These are phyloP conservation scores for Ascochyta fabae DNA, from an alignment of 2,329 filamentous ascomycete genomes.

Conservation along the genomic window DNA sequence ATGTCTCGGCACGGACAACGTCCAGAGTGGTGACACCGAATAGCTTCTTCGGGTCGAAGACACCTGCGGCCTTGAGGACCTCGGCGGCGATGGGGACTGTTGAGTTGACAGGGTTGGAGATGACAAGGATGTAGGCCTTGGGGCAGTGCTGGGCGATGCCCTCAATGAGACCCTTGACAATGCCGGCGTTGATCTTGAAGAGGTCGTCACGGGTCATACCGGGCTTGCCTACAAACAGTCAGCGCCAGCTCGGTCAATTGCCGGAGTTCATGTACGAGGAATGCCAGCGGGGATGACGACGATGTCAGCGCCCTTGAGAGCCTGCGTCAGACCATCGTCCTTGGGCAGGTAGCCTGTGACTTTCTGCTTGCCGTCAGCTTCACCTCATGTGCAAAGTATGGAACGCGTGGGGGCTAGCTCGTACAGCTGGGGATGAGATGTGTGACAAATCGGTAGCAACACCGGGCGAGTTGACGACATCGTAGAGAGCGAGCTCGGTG, in stretches of 20 bases:
- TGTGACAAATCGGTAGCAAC: conserved; percentile 96
- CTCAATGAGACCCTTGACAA: conserved; percentile 92
- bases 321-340: conserved; percentile 81
- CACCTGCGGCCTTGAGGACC: conserved; percentile 89
- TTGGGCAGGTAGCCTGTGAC: conserved; percentile 86
- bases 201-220: conserved; percentile 99
- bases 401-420: conserved; percentile 41
- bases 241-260: conserved; percentile 17
- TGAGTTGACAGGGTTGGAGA: conserved; percentile 99
- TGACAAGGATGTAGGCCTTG: conserved; percentile 94
- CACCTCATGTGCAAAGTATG: conserved; percentile 1
- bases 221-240: conserved; percentile 79
- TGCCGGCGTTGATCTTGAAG: conserved; percentile 99
- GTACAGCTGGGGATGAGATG: conserved; percentile 86
- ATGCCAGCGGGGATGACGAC: conserved; percentile 98
- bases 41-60: conserved; percentile 93
- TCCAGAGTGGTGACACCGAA: conserved; percentile 99
- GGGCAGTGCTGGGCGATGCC: conserved; percentile 85
- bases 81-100: conserved; percentile 97
- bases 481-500: conserved; percentile 93
- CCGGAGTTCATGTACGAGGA: conserved; percentile 70
- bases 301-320: conserved; percentile 91
- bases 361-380: conserved; percentile 59
- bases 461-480: conserved; percentile 98
- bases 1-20: conserved; percentile 97